Evolutionary conservation across 2,329 filamentous ascomycete genomes (phyloP).

Genomic region (Ceratocystis papillata): DNA sequence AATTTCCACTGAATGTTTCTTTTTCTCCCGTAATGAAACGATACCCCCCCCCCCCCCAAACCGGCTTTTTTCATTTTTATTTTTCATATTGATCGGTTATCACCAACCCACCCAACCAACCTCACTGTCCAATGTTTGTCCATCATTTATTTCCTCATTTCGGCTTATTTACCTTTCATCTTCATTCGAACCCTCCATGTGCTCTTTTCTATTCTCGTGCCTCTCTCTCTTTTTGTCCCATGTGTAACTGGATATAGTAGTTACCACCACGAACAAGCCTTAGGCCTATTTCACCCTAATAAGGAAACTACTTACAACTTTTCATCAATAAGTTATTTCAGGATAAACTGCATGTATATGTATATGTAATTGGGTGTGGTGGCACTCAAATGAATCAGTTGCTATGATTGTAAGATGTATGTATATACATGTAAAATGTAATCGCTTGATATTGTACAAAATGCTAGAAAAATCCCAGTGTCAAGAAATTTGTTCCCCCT

Average conservation of each 20-base stretch:
- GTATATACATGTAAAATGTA: background rate
- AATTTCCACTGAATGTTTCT: conserved; percentile 9
- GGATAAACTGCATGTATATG: too few relatives aligned
- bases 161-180: conserved; percentile 2
- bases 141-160: background rate
- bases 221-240: background rate
- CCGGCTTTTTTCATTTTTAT: background rate
- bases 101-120: background rate
- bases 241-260: too few relatives aligned
- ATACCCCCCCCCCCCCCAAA: background rate
- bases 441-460: conserved; percentile 11
- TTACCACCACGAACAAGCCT: background rate
- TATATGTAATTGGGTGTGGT: background rate
- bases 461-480: conserved; percentile 5
- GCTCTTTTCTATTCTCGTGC: background rate
- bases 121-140: background rate
- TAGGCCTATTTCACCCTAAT: background rate
- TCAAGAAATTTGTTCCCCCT: conserved; percentile 11
- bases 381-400: background rate
- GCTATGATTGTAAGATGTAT: background rate
- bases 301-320: background rate
- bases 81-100: background rate
- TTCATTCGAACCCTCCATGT: background rate
- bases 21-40: conserved; percentile 16
- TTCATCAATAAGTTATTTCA: too few relatives aligned